A percentile compares a stretch with the other conserved stretches of the same genome.
phyloP scores from a whole-genome alignment of 306 rosid species.

The Pyrus bretschneideri region DNA sequence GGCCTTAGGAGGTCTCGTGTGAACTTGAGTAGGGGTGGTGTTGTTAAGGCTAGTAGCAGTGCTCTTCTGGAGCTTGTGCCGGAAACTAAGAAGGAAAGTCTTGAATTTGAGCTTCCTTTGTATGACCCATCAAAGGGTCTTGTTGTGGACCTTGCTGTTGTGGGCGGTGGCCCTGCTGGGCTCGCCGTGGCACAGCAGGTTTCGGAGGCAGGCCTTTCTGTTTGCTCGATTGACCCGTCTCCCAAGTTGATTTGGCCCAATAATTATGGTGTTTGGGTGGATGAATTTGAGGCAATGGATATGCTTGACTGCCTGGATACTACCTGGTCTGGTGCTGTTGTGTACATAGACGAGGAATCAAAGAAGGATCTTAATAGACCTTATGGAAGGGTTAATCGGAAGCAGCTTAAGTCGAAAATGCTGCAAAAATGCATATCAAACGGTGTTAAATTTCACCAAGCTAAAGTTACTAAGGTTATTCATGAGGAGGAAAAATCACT shows the following conservation, averaged over 20 bases:
- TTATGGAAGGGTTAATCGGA: slow-evolving; percentile 94
- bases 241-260: slow-evolving; percentile 96
- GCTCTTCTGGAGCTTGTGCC: slow-evolving; percentile 94
- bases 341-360: slow-evolving; percentile 49
- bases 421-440: slow-evolving; percentile 75
- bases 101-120: slow-evolving; percentile 87
- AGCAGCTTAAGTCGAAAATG: slow-evolving; percentile 87
- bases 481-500: slow-evolving; percentile 78
- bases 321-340: slow-evolving; percentile 96
- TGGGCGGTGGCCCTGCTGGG: slow-evolving; percentile 98
- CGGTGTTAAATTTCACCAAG: slow-evolving; percentile 89
- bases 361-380: slow-evolving; percentile 75
- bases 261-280: slow-evolving; percentile 99
- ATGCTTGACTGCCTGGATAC: slow-evolving; percentile 93
- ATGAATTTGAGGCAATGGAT: slow-evolving; percentile 96
- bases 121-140: slow-evolving; percentile 67
- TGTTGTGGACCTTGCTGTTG: slow-evolving; percentile 88
- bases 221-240: slow-evolving; percentile 80
- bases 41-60: slow-evolving; percentile 48
- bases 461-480: slow-evolving; percentile 74
- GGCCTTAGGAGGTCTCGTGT: slow-evolving; percentile 39
- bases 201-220: slow-evolving; percentile 89
- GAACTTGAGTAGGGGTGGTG: slow-evolving; percentile 38
- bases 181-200: slow-evolving; percentile 98
- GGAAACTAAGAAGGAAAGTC: slow-evolving; percentile 76